Percentiles rank a stretch among this genome's conserved stretches.
These are phyloP conservation scores for Alternaria sp. DNA, from an alignment of 2,329 filamentous ascomycete species.

Conservation along the genomic window DNA sequence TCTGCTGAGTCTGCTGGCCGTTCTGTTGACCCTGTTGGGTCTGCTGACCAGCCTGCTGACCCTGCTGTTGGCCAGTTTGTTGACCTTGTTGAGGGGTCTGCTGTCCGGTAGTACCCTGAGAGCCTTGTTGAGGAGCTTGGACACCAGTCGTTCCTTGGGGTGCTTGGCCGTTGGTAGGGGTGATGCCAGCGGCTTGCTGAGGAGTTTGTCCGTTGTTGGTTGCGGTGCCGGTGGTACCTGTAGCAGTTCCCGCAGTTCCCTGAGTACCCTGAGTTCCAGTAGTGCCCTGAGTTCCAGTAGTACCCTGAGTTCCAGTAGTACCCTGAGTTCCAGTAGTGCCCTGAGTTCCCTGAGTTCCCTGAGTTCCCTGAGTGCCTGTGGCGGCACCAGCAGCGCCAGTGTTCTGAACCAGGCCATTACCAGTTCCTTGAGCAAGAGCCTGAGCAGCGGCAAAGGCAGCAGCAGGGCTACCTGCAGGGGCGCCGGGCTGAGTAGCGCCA, in stretches of 20 bases:
- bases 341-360: neutral
- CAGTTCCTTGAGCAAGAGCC: conserved; percentile 37
- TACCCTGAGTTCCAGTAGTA: neutral
- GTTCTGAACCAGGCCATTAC: conserved; percentile 39
- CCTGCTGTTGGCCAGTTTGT: conserved; percentile 1
- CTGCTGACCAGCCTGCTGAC: conserved; percentile 8
- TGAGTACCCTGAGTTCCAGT: neutral
- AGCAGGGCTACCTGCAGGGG: conserved; percentile 40
- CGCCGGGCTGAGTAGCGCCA: conserved; percentile 41
- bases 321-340: neutral
- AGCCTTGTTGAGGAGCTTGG: conserved; percentile 7
- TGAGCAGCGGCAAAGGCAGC: conserved; percentile 41
- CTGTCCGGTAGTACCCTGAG: conserved; percentile 6
- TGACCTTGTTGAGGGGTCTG: conserved; percentile 17
- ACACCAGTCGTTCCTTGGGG: conserved; percentile 1
- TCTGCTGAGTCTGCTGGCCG: conserved; percentile 2
- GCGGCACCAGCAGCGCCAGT: conserved; percentile 19
- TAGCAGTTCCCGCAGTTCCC: neutral
- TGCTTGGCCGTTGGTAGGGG: neutral
- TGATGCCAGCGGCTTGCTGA: conserved; percentile 4
- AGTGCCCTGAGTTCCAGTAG: neutral
- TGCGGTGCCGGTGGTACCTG: neutral
- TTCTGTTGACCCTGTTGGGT: conserved; percentile 17
- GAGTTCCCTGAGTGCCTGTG: conserved; percentile 8
- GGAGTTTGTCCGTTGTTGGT: conserved; percentile 1